phyloP scores from a whole-genome alignment of 805 yeast genomes.

The Zygoascus flipseniorum region DNA sequence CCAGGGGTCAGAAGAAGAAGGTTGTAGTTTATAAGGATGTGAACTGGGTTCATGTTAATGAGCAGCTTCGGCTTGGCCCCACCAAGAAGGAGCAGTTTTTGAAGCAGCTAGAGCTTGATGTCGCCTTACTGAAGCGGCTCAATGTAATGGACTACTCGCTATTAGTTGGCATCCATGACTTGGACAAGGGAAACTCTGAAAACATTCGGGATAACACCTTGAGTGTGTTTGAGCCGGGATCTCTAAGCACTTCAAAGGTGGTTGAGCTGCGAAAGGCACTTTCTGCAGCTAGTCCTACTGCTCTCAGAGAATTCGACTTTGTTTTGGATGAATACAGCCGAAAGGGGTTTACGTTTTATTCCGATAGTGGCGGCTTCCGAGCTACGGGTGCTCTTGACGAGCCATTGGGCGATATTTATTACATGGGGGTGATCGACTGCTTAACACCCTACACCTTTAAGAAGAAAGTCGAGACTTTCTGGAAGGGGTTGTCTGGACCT shows the following conservation, averaged over 20 bases:
- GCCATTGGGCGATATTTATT: slow-evolving; percentile 64
- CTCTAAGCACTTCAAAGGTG: slow-evolving; percentile 20
- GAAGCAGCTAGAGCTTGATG: slow-evolving; percentile 68
- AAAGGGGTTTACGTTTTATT: slow-evolving; percentile 49
- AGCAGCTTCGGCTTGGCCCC: slow-evolving; percentile 69
- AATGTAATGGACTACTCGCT: slow-evolving; percentile 96
- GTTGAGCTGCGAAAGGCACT: slow-evolving; percentile 28
- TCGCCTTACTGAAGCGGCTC: slow-evolving; percentile 55
- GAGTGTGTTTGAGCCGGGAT: slow-evolving; percentile 29
- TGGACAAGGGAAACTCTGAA: slow-evolving; percentile 46
- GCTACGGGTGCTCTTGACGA: slow-evolving; percentile 58
- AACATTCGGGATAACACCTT: slow-evolving; percentile 28
- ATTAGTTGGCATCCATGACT: slow-evolving; percentile 79
- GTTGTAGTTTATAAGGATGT: slow-evolving; percentile 67
- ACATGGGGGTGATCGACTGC: slow-evolving; percentile 91
- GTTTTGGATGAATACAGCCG: slow-evolving; percentile 12
- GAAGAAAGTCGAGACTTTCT: slow-evolving; percentile 77
- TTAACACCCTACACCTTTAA: slow-evolving; percentile 52
- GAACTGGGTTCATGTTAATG: slow-evolving; percentile 70
- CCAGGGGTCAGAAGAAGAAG: slow-evolving; percentile 1
- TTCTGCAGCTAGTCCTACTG: slow-evolving; percentile 27
- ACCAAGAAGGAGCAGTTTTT: slow-evolving; percentile 49
- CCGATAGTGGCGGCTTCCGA: slow-evolving; percentile 77
- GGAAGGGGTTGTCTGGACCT: slow-evolving; percentile 65
- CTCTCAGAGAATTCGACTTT: slow-evolving; percentile 25